These are phyloP conservation scores for Tylopilus orsonianus DNA, from an alignment of 1,284 basidiomycete genomes.

Conservation along the genomic window DNA sequence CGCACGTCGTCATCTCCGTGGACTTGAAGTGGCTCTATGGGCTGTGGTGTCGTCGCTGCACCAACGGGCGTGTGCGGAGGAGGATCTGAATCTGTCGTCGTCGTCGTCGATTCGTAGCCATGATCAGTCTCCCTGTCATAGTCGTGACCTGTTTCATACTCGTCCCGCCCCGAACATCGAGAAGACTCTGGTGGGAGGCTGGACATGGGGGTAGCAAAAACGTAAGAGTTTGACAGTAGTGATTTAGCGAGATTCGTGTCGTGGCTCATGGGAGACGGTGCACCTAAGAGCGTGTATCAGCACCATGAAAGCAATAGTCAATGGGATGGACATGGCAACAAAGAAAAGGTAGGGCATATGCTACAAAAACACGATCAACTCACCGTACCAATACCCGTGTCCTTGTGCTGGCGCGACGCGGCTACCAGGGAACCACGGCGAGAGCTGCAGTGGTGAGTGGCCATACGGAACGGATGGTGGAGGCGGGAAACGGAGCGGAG, in stretches of 20 bases:
- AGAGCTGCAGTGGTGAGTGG: constrained; percentile 13
- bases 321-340: neutral
- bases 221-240: constrained; percentile 3
- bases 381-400: constrained; percentile 30
- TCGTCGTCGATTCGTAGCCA: constrained; percentile 29
- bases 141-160: constrained; percentile 11
- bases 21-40: constrained; percentile 7
- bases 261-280: constrained; percentile 11
- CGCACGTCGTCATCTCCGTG: constrained; percentile 18
- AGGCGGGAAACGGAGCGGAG: constrained; percentile 18
- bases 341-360: neutral
- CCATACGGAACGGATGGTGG: constrained; percentile 17
- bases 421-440: constrained; percentile 22
- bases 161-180: constrained; percentile 6
- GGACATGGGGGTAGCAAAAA: constrained; percentile 3
- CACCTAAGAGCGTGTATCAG: constrained; percentile 21
- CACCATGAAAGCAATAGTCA: constrained; percentile 4
- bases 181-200: neutral
- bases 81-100: constrained; percentile 32
- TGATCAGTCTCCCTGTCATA: constrained; percentile 28
- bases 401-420: constrained; percentile 15
- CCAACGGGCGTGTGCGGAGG: constrained; percentile 30
- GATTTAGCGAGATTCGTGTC: constrained; percentile 14
- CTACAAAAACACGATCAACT: constrained; percentile 16
- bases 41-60: constrained; percentile 5